phyloP scores from a whole-genome alignment of 2,329 filamentous ascomycete species.

The Apiospora phragmitis region DNA sequence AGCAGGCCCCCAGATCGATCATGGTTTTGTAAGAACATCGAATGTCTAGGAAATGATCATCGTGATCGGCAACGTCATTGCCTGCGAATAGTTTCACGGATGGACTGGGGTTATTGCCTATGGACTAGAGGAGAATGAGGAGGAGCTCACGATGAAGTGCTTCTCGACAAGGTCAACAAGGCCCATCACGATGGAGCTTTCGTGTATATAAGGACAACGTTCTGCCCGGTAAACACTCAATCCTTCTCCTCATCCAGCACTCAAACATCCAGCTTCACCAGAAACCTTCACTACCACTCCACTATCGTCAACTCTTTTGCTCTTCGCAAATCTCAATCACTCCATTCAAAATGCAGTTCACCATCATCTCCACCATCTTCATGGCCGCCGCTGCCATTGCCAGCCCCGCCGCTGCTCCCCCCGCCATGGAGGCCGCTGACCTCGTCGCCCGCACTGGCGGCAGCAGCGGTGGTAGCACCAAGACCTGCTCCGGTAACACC shows the following conservation, averaged over 20 bases:
- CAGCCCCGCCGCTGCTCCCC: conserved; percentile 2
- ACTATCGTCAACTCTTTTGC: background rate
- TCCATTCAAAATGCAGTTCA: conserved; percentile 3
- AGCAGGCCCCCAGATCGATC: background rate
- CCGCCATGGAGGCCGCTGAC: background rate
- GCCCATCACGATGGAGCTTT: background rate
- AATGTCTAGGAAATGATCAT: background rate
- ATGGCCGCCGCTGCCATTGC: background rate
- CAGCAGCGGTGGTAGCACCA: background rate
- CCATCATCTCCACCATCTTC: conserved; percentile 6
- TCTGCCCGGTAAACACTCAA: background rate
- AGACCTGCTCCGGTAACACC: background rate
- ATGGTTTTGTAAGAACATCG: background rate
- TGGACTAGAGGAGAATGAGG: background rate
- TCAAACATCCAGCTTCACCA: background rate
- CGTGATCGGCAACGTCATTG: background rate
- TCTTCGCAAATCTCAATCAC: background rate
- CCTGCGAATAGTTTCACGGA: background rate
- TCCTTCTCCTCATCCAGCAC: background rate
- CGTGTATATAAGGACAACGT: background rate
- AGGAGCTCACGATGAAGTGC: background rate
- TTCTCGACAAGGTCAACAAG: background rate
- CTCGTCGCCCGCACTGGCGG: background rate
- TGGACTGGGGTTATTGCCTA: no score
- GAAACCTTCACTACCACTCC: background rate